These are phyloP conservation scores for Dryas drummondii DNA, from an alignment of 306 rosid genomes.

Conservation along the genomic window DNA sequence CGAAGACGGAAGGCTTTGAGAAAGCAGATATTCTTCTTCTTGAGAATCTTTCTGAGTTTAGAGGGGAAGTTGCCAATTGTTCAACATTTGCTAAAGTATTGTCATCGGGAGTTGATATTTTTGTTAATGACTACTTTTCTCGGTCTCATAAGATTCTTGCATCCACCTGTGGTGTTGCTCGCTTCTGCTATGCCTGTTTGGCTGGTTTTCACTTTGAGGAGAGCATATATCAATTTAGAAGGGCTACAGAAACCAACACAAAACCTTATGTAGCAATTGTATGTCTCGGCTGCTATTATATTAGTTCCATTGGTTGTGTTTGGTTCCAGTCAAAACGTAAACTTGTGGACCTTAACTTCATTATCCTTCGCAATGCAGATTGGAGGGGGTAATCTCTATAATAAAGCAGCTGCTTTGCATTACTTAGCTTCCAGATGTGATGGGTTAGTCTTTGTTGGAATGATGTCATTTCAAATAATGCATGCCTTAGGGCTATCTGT, in stretches of 20 bases:
- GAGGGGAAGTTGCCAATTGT: slow-evolving; percentile 82
- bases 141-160: slow-evolving; percentile 79
- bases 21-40: slow-evolving; percentile 60
- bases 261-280: slow-evolving; percentile 87
- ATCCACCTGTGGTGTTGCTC: slow-evolving; percentile 81
- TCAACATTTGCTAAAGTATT: slow-evolving; percentile 55
- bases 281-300: slow-evolving; percentile 29
- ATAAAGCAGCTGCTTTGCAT: slow-evolving; percentile 70
- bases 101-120: slow-evolving; percentile 72
- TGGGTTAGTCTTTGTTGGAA: slow-evolving; percentile 76
- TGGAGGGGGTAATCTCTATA: slow-evolving; percentile 67
- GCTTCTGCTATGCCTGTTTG: slow-evolving; percentile 65
- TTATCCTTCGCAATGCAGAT: slow-evolving; percentile 46
- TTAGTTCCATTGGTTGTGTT: not conserved
- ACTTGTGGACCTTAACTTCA: not conserved
- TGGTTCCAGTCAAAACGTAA: not conserved
- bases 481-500: slow-evolving; percentile 61
- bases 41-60: slow-evolving; percentile 65
- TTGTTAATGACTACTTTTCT: slow-evolving; percentile 82
- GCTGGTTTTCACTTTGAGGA: slow-evolving; percentile 91
- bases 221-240: slow-evolving; percentile 50
- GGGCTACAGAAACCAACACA: slow-evolving; percentile 40
- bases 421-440: slow-evolving; percentile 73
- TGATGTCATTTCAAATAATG: slow-evolving; percentile 92
- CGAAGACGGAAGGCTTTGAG: slow-evolving; percentile 38